Conservation (phyloP, 352 stramenopile species). For the Globisporangium uncinulatum region DNA sequence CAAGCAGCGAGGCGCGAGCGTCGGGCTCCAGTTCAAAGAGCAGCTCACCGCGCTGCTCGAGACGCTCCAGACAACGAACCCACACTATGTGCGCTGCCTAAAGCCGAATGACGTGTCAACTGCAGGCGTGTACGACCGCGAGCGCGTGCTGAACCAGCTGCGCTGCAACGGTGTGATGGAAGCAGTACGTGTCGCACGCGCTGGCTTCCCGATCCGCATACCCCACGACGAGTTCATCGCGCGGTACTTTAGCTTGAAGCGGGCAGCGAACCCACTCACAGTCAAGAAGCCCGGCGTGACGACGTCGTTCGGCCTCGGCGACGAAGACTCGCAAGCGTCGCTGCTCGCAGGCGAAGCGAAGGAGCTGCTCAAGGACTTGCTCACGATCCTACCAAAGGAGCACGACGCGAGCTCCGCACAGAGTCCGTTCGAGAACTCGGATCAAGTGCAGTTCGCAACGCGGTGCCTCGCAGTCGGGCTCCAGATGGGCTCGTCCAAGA, state of each 20-base stretch:
- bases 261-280: constrained; percentile 34
- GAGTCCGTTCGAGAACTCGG: constrained; percentile 58
- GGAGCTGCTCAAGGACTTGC: constrained; percentile 80
- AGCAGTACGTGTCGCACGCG: constrained; percentile 77
- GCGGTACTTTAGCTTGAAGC: constrained; percentile 71
- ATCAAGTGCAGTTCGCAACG: constrained; percentile 58
- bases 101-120: constrained; percentile 85
- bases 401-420: constrained; percentile 68
- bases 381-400: constrained; percentile 88
- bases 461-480: constrained; percentile 55
- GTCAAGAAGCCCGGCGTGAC: constrained; percentile 20
- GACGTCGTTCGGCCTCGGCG: constrained; percentile 38
- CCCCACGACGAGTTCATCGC: constrained; percentile 66
- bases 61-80: constrained; percentile 60
- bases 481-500: constrained; percentile 94
- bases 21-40: constrained; percentile 86
- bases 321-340: constrained; percentile 29
- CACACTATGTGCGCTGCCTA: constrained; percentile 87
- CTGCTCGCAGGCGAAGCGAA: constrained; percentile 54
- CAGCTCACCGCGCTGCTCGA: constrained; percentile 72
- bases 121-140: constrained; percentile 46
- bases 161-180: constrained; percentile 84
- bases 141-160: constrained; percentile 82
- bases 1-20: constrained; percentile 69
- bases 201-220: constrained; percentile 79